Conservation (phyloP, 441 rosid genomes). For the Biscutella auriculata region DNA sequence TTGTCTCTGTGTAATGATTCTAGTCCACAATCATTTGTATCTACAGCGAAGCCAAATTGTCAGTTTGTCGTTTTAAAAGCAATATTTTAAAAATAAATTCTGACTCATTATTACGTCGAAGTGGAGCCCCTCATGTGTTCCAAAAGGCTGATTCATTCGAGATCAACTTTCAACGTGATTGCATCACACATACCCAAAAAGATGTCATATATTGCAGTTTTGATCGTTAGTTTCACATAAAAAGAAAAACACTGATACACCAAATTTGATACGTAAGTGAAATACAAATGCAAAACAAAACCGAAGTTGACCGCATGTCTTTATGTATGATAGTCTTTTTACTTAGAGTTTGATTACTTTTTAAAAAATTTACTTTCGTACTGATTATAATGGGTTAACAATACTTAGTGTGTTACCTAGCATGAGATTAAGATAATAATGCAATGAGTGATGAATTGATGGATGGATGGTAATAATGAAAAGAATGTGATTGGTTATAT, state of each 20-base stretch:
- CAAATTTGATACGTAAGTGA: neutral
- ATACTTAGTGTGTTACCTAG: neutral
- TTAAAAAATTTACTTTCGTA: too few species aligned
- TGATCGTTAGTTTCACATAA: neutral
- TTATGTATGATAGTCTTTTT: neutral
- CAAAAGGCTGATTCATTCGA: conserved; percentile 10
- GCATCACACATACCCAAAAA: neutral
- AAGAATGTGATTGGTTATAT: neutral
- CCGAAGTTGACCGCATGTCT: neutral
- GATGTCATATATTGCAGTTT: neutral
- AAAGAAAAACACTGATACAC: neutral
- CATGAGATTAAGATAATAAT: neutral
- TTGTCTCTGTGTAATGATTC: conserved; percentile 3
- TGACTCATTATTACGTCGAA: neutral
- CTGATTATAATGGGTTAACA: neutral
- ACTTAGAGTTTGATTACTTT: neutral
- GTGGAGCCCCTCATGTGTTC: conserved; percentile 21
- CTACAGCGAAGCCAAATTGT: conserved; percentile 16
- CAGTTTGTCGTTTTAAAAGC: conserved; percentile 7
- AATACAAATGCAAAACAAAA: neutral
- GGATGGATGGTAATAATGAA: neutral
- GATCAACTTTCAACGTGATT: conserved; percentile 9
- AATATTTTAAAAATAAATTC: neutral
- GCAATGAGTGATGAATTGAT: neutral
- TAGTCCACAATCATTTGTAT: conserved; percentile 14